Percentiles rank a stretch among this genome's conserved stretches.
These are phyloP conservation scores for Akanthomyces muscarius DNA, from an alignment of 2,329 filamentous ascomycete species.

Conservation along the genomic window DNA sequence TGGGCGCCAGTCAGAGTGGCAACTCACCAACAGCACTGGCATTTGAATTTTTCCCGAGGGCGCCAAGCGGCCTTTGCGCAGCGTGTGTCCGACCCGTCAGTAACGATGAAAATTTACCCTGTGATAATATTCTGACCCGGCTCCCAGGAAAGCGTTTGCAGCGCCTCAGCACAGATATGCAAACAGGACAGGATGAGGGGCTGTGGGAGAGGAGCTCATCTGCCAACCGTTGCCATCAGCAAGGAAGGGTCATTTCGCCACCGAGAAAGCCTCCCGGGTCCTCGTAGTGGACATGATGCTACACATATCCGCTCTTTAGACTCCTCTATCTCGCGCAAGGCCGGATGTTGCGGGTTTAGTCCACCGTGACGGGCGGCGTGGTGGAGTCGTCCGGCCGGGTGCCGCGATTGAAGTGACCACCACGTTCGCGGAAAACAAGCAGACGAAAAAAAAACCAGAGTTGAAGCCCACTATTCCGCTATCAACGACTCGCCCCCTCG, in stretches of 20 bases:
- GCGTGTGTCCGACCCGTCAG: background rate
- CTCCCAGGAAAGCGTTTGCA: background rate
- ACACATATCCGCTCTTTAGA: slow-evolving; percentile 9
- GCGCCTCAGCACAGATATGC: background rate
- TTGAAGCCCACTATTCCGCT: slow-evolving; percentile 6
- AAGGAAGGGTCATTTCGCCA: background rate
- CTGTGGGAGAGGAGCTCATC: background rate
- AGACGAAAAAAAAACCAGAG: background rate
- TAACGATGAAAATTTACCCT: background rate
- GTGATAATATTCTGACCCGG: background rate
- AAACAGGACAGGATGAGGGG: background rate
- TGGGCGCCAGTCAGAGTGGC: slow-evolving; percentile 3
- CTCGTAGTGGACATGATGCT: background rate
- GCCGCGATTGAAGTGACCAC: slow-evolving; percentile 9
- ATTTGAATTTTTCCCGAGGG: slow-evolving; percentile 3
- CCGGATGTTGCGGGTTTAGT: background rate
- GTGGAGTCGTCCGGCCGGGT: slow-evolving; percentile 16
- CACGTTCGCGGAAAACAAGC: background rate
- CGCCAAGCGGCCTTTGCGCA: background rate
- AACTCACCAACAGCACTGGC: slow-evolving; percentile 16
- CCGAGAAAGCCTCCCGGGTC: background rate
- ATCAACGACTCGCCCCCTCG: slow-evolving; percentile 6
- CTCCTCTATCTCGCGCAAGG: slow-evolving; percentile 2
- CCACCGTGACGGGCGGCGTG: background rate
- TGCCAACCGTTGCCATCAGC: background rate